These are phyloP conservation scores for Plasmopara viticola DNA, from an alignment of 352 stramenopile species.

Conservation along the genomic window DNA sequence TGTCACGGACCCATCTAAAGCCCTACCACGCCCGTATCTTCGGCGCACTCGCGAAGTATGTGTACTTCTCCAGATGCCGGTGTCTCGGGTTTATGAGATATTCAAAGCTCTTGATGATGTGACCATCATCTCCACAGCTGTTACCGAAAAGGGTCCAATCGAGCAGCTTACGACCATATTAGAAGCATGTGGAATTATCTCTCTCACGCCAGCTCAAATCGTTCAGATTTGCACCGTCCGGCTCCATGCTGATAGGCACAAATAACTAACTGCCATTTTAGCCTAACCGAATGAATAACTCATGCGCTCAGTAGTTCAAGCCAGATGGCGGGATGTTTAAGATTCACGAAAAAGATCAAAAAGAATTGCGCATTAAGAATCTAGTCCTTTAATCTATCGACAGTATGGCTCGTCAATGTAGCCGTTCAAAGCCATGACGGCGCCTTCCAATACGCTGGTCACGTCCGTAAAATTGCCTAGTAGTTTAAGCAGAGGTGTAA, in stretches of 20 bases:
- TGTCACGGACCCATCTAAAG: slow-evolving; percentile 20
- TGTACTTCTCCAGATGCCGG: slow-evolving; percentile 37
- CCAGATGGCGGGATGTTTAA: slow-evolving; percentile 1
- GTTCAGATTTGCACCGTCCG: slow-evolving; percentile 25
- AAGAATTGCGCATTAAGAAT: slow-evolving; percentile 1
- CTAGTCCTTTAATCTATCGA: neutral
- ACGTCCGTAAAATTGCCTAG: slow-evolving; percentile 23
- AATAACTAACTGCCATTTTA: neutral
- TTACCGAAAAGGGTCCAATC: slow-evolving; percentile 10
- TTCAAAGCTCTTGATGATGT: slow-evolving; percentile 35
- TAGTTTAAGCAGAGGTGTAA: slow-evolving; percentile 18
- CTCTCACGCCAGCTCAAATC: slow-evolving; percentile 43
- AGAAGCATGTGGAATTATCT: slow-evolving; percentile 50
- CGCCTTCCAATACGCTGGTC: slow-evolving; percentile 19
- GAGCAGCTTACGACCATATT: slow-evolving; percentile 71
- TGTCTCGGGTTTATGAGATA: slow-evolving; percentile 36
- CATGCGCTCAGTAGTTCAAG: neutral
- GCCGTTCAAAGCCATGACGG: slow-evolving; percentile 11
- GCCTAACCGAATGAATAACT: neutral
- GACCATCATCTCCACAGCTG: slow-evolving; percentile 1
- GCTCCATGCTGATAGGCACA: slow-evolving; percentile 14
- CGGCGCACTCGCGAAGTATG: slow-evolving; percentile 40
- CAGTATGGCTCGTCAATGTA: slow-evolving; percentile 7
- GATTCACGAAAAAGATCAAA: slow-evolving; percentile 6
- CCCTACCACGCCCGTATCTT: slow-evolving; percentile 33